phyloP scores from a whole-genome alignment of 1,284 basidiomycete genomes.

The Moniliella sp. region DNA sequence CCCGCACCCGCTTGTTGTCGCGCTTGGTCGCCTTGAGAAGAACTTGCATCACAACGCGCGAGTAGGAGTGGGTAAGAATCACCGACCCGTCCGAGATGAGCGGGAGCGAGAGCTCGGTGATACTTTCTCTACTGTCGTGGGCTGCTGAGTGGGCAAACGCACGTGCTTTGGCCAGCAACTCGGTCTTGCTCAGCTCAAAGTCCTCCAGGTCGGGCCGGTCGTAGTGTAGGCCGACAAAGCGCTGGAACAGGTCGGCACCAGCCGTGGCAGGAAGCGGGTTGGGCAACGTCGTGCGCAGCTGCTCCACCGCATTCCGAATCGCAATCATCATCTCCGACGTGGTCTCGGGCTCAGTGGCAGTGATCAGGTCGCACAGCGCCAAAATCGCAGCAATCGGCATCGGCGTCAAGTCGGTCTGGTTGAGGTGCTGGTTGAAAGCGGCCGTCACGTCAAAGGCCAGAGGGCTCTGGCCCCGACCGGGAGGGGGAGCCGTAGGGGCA shows the following conservation, averaged over 20 bases:
- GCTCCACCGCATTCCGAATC: constrained; percentile 51
- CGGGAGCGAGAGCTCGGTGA: constrained; percentile 64
- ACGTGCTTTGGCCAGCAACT: constrained; percentile 55
- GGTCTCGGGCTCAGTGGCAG: constrained; percentile 57
- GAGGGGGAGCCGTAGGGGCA: too few species aligned
- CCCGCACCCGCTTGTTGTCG: constrained; percentile 65
- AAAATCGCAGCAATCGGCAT: constrained; percentile 70
- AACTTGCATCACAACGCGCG: constrained; percentile 81
- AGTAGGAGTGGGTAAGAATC: constrained; percentile 83
- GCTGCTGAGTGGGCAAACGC: constrained; percentile 44
- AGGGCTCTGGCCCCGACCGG: too few species aligned
- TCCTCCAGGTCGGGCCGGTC: constrained; percentile 55
- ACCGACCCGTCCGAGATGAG: constrained; percentile 66
- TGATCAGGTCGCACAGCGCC: constrained; percentile 54
- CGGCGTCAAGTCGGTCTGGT: constrained; percentile 43
- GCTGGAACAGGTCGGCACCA: constrained; percentile 71
- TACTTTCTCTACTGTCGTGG: constrained; percentile 54
- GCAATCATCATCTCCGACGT: constrained; percentile 73
- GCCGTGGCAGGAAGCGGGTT: constrained; percentile 68
- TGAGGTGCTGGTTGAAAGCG: constrained; percentile 14
- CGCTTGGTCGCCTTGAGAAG: constrained; percentile 55
- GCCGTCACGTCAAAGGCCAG: constrained; percentile 16
- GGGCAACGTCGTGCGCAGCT: constrained; percentile 45
- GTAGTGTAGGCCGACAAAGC: constrained; percentile 55
- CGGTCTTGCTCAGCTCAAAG: constrained; percentile 58